Evolutionary conservation across 345 rosid genomes (phyloP).

Genomic region (Toxicodendron radicans): DNA sequence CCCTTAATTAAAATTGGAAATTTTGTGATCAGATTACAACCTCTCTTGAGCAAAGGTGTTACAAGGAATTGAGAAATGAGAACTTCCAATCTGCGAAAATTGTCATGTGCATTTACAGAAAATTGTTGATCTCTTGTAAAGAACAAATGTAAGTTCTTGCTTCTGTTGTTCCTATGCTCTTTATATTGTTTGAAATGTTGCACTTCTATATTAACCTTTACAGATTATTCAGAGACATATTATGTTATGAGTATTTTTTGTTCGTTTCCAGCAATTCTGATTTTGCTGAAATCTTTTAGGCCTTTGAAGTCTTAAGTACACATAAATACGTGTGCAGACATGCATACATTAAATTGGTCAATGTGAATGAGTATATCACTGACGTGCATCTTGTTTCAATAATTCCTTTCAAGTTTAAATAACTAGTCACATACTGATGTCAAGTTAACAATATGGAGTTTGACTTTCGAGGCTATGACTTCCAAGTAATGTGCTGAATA

Average conservation of each 20-base stretch:
- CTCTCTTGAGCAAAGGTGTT: constrained; percentile 93
- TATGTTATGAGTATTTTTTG: neutral
- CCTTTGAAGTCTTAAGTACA: neutral
- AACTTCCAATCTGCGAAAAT: constrained; percentile 76
- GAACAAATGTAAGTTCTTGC: constrained; percentile 86
- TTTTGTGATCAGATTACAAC: constrained; percentile 65
- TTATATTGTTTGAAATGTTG: neutral
- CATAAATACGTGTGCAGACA: neutral
- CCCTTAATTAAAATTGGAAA: constrained; percentile 25
- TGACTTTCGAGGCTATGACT: neutral
- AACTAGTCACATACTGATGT: neutral
- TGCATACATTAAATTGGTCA: neutral
- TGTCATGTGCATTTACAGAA: constrained; percentile 85
- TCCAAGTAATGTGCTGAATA: neutral
- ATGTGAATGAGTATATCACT: neutral
- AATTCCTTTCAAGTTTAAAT: neutral
- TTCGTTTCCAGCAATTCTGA: neutral
- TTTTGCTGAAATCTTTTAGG: neutral
- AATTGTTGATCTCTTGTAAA: constrained; percentile 74
- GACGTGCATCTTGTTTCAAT: neutral
- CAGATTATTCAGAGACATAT: neutral
- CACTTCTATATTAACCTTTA: neutral
- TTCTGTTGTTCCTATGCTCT: neutral
- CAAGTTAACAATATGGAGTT: neutral
- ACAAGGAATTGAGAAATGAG: constrained; percentile 94